A percentile compares a stretch with the other conserved stretches of the same genome.
These are phyloP conservation scores for Colletotrichum navitas DNA, from an alignment of 2,329 filamentous ascomycete species.

Conservation along the genomic window DNA sequence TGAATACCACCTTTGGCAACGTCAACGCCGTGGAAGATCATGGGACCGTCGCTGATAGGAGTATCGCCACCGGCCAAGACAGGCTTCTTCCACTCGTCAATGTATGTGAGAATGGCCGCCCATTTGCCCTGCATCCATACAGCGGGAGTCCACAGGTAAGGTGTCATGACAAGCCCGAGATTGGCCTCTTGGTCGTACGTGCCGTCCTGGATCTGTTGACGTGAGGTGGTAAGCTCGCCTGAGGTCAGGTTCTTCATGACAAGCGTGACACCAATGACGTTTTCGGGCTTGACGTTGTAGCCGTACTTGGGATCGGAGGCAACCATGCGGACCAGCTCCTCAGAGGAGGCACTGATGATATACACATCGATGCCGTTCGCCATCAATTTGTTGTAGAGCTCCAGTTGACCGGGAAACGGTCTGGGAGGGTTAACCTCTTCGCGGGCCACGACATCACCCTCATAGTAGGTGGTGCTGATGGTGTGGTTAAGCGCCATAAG, in stretches of 20 bases:
- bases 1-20: slow-evolving; percentile 56
- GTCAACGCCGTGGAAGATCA: slow-evolving; percentile 60
- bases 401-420: slow-evolving; percentile 55
- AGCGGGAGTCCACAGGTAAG: slow-evolving; percentile 58
- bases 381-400: slow-evolving; percentile 59
- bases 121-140: slow-evolving; percentile 60
- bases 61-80: slow-evolving; percentile 59
- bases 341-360: slow-evolving; percentile 55
- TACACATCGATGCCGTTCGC: slow-evolving; percentile 59
- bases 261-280: slow-evolving; percentile 58
- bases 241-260: slow-evolving; percentile 50
- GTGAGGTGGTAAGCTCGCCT: slow-evolving; percentile 51
- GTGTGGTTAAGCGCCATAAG: slow-evolving; percentile 58
- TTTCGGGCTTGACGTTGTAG: slow-evolving; percentile 59
- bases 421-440: slow-evolving; percentile 51
- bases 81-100: slow-evolving; percentile 58
- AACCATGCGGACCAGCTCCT: slow-evolving; percentile 61
- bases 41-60: slow-evolving; percentile 57
- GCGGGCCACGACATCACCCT: slow-evolving; percentile 49
- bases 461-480: slow-evolving; percentile 53
- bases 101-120: slow-evolving; percentile 58
- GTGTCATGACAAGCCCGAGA: slow-evolving; percentile 55
- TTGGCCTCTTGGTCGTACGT: slow-evolving; percentile 53
- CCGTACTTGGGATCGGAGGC: slow-evolving; percentile 59
- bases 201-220: slow-evolving; percentile 56